phyloP scores from a whole-genome alignment of 192 early-diverging fungal species.

The Coemansia sp. region DNA sequence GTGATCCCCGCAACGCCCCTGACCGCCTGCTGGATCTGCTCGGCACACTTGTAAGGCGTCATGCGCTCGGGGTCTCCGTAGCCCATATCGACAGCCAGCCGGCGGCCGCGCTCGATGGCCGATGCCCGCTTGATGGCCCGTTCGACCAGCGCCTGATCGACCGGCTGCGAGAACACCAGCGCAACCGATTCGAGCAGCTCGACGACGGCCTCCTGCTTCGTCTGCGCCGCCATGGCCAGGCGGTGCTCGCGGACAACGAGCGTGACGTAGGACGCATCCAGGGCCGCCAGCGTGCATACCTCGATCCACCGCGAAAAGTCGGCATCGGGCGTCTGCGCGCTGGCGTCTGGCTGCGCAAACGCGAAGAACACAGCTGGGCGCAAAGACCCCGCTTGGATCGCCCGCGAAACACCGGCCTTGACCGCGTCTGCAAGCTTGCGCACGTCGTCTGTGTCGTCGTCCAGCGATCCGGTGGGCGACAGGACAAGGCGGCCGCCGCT shows the following conservation, averaged over 20 bases:
- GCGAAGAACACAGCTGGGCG: conserved; percentile 63
- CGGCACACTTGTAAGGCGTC: conserved; percentile 71
- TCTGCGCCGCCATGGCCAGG: conserved; percentile 16
- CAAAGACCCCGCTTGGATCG: conserved; percentile 61
- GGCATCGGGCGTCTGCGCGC: conserved; percentile 25
- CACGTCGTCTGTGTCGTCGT: conserved; percentile 78
- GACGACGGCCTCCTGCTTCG: conserved; percentile 42
- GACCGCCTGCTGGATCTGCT: conserved; percentile 67
- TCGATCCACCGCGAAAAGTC: conserved; percentile 71
- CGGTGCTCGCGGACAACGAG: conserved; percentile 77
- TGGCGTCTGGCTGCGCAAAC: conserved; percentile 42
- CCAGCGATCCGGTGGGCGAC: conserved; percentile 70
- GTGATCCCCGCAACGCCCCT: conserved; percentile 55
- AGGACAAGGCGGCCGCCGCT: conserved; percentile 66
- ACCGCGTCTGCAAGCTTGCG: conserved; percentile 69
- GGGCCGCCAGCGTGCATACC: conserved; percentile 68
- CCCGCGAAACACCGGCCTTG: conserved; percentile 62
- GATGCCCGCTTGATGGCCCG: conserved; percentile 54
- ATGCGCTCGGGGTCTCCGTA: conserved; percentile 84
- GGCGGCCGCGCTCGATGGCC: conserved; percentile 73
- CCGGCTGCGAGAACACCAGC: conserved; percentile 45
- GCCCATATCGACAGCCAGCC: conserved; percentile 75
- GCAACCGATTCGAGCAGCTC: conserved; percentile 62
- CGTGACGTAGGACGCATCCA: conserved; percentile 72
- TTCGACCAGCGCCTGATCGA: conserved; percentile 15